Conservation (phyloP, 2,329 filamentous ascomycete species). For the Fusarium papillatum region DNA sequence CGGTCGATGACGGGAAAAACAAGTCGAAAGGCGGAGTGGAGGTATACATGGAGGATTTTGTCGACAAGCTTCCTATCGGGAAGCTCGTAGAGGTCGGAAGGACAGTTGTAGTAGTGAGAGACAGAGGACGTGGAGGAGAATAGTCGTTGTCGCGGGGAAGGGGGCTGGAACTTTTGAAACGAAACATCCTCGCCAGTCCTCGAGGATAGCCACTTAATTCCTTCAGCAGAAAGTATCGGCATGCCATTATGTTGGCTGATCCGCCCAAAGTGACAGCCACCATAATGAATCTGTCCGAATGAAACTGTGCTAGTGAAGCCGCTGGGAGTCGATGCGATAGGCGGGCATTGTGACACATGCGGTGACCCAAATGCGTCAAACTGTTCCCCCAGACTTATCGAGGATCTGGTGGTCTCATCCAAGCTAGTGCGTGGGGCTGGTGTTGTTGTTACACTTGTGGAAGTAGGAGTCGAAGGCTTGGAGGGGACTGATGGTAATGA, state of each 20-base stretch:
- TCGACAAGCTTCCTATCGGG: constrained; percentile 45
- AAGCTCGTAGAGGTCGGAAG: constrained; percentile 23
- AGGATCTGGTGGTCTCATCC: neutral
- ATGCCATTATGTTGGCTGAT: constrained; percentile 42
- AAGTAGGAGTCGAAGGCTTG: constrained; percentile 13
- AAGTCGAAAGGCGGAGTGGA: constrained; percentile 52
- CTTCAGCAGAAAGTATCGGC: constrained; percentile 36
- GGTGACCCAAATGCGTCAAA: constrained; percentile 17
- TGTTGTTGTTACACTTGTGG: neutral
- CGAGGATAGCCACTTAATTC: constrained; percentile 33
- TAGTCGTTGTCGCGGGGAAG: neutral
- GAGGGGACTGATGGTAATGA: constrained; percentile 8
- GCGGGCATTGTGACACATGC: neutral
- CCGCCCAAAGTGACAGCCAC: constrained; percentile 39
- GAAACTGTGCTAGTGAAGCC: constrained; percentile 27
- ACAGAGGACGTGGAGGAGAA: neutral
- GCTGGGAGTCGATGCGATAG: neutral
- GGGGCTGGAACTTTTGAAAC: neutral
- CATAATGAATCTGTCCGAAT: constrained; percentile 42
- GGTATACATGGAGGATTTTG: constrained; percentile 38
- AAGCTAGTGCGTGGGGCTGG: neutral
- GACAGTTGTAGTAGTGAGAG: constrained; percentile 2
- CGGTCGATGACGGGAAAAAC: constrained; percentile 64
- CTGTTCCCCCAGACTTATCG: constrained; percentile 18
- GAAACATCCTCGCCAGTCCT: constrained; percentile 34